Base-by-base conservation (phyloP, 768 basidiomycete genomes). In the Butyriboletus loyo region DNA sequence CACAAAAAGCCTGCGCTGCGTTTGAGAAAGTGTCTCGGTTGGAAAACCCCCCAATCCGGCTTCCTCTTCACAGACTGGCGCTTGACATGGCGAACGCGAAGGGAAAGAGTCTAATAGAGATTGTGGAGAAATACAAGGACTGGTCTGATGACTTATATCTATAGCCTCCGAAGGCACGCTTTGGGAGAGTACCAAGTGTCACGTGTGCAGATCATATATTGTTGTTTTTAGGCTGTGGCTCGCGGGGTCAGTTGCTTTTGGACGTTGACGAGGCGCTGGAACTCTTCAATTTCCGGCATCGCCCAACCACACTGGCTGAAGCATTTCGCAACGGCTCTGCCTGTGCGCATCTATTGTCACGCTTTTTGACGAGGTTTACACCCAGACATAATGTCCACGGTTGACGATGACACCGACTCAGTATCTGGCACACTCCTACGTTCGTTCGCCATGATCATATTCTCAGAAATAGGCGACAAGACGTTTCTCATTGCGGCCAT, bases 381-480 rank as follows among this genome's bases (percentile, higher is more conserved):
- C 5, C 13, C 17, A 66, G 52, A 44, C 42, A 48, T 42, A 19
- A 66, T 67, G 66, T 59, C 57, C 21, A 31, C 53, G 22, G 35
- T 28, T 8, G 46, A 59, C 31, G 53, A 57, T 57, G 64, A 25
- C 41, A 32, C 59, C 13, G n/a, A 38, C 25, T 36, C 54, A 17
- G 17, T 21, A 39, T 40, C 42, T 28, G 19, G 85, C 57, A 88
- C 84, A 10, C 80, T 95, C 55, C 53, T 80, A 6, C 87, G 92
- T 64, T 83, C 92, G 6, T 92, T 94, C 74, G 70, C 80, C 55
- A 93, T 96, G 86, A 98, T 97, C 63, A 87, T 98, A 31, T 77
- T 89, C 66, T 92, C 91, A 3, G 92, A 94, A 76, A 87, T 95
- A 38, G 96, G 96, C 22, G 96, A 98, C 83, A 97, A 98, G 70